Conservation (phyloP, 495 filamentous ascomycete species). For the Sordaria brevicollis region DNA sequence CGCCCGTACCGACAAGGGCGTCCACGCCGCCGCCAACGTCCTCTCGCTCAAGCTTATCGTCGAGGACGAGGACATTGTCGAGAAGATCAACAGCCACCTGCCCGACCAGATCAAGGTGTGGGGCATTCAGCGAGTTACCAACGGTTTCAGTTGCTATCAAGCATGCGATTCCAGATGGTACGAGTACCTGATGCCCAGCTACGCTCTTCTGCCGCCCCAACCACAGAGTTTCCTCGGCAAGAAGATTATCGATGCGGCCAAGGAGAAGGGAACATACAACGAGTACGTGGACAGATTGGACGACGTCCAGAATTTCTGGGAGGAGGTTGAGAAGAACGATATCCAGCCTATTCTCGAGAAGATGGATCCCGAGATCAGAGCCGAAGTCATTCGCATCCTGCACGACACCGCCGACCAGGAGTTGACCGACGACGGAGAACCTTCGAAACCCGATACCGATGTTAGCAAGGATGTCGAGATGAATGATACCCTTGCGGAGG, state of each 20-base stretch:
- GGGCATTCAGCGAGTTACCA: slow-evolving; percentile 77
- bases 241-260: slow-evolving; percentile 60
- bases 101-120: slow-evolving; percentile 85
- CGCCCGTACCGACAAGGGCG: slow-evolving; percentile 93
- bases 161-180: slow-evolving; percentile 90
- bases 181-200: slow-evolving; percentile 89
- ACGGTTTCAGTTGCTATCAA: slow-evolving; percentile 83
- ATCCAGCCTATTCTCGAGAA: slow-evolving; percentile 60
- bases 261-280: slow-evolving; percentile 59
- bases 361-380: slow-evolving; percentile 31
- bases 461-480: slow-evolving; percentile 2
- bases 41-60: slow-evolving; percentile 93
- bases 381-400: slow-evolving; percentile 31
- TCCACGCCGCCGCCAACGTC: slow-evolving; percentile 93
- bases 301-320: slow-evolving; percentile 75
- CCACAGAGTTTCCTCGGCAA: slow-evolving; percentile 74
- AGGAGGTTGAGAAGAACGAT: slow-evolving; percentile 60
- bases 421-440: slow-evolving; percentile 9
- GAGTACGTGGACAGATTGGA: slow-evolving; percentile 56
- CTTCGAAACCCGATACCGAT: slow-evolving; percentile 3
- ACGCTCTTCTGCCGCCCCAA: slow-evolving; percentile 85
- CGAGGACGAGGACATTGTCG: slow-evolving; percentile 75
- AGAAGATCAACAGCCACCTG: slow-evolving; percentile 81
- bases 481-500: slow-evolving; percentile 1
- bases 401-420: slow-evolving; percentile 24